phyloP scores from a whole-genome alignment of 2,329 filamentous ascomycete genomes.

The Fusarium sp. region DNA sequence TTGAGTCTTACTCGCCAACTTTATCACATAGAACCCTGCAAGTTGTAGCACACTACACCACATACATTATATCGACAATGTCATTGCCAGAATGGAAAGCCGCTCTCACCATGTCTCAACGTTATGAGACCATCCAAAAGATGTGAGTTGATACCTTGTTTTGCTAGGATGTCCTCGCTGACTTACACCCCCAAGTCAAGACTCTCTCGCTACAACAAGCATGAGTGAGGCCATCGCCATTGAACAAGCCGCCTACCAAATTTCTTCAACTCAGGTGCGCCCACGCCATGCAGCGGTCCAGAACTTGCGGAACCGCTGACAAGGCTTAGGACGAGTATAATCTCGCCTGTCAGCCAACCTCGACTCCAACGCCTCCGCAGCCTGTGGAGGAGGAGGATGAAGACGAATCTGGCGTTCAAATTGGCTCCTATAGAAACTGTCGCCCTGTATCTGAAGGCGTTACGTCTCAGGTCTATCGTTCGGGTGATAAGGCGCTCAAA shows the following conservation, averaged over 20 bases:
- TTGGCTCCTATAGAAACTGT: constrained; percentile 70
- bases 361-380: constrained; percentile 22
- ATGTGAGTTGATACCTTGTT: constrained; percentile 48
- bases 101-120: constrained; percentile 69
- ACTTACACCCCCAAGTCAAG: constrained; percentile 48
- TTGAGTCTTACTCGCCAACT: constrained; percentile 30
- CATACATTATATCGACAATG: constrained; percentile 32
- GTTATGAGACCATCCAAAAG: constrained; percentile 74
- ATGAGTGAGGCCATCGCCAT: constrained; percentile 70
- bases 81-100: constrained; percentile 62
- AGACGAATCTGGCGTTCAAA: constrained; percentile 57
- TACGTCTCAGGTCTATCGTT: constrained; percentile 87
- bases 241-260: constrained; percentile 75
- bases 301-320: constrained; percentile 45
- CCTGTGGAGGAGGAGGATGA: constrained; percentile 23
- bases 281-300: constrained; percentile 32
- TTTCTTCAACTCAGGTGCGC: constrained; percentile 71
- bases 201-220: constrained; percentile 49
- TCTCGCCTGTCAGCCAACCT: constrained; percentile 55
- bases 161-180: background rate
- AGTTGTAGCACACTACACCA: background rate
- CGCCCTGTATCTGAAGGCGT: constrained; percentile 75
- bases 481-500: constrained; percentile 79
- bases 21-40: constrained; percentile 7
- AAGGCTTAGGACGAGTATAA: constrained; percentile 71